Conservation (phyloP, 345 rosid genomes). For the Kandelia obovata region DNA sequence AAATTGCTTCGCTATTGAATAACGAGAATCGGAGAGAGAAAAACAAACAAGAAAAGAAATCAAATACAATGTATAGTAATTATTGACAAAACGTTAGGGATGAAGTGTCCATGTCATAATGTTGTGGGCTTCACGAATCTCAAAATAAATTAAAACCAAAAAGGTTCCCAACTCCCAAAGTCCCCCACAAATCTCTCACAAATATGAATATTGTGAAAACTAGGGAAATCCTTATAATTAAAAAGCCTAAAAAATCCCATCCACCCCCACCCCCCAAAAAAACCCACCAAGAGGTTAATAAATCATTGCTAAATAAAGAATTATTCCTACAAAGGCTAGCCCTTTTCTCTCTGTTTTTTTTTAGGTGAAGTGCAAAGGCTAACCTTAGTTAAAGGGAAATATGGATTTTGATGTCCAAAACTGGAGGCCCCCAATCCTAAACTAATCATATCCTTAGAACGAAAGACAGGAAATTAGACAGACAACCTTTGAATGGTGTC, state of each 20-base stretch:
- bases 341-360: no score
- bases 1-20: not conserved
- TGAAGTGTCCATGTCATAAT: not conserved
- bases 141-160: not conserved
- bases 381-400: not conserved
- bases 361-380: no score
- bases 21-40: not conserved
- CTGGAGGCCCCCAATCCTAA: not conserved
- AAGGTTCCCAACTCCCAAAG: not conserved
- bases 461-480: not conserved
- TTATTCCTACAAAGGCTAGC: not conserved
- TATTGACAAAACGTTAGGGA: not conserved
- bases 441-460: not conserved
- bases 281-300: not conserved
- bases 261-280: no score
- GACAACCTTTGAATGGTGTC: not conserved
- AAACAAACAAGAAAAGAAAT: not conserved
- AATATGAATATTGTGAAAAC: not conserved
- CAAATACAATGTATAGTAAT: not conserved
- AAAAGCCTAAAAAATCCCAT: constrained; percentile 7
- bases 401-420: not conserved
- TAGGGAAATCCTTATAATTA: constrained; percentile 7
- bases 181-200: constrained; percentile 18
- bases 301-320: not conserved
- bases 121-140: no score